Conservation (phyloP, 768 basidiomycete species). For the Multifurca ochricompacta region DNA sequence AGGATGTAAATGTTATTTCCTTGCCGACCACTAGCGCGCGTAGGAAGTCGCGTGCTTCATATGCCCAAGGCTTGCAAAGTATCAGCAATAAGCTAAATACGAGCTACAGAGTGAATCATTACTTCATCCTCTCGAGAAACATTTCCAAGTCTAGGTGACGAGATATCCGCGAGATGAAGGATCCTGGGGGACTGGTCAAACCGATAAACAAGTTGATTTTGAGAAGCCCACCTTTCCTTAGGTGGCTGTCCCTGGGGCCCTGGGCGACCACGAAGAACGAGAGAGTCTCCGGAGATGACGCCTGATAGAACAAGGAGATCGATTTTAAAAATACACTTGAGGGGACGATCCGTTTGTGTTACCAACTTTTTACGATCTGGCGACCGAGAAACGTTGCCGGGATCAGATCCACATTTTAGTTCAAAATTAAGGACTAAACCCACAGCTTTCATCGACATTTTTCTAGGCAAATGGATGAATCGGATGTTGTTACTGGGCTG, state of each 20-base stretch:
- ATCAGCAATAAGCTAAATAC: constrained; percentile 4
- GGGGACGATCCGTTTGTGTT: not conserved
- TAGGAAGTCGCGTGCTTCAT: constrained; percentile 88
- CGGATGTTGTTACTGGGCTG: constrained; percentile 6
- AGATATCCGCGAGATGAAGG: constrained; percentile 81
- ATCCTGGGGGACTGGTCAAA: constrained; percentile 42
- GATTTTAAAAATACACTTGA: not conserved
- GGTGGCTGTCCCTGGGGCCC: constrained; percentile 80
- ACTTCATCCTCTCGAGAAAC: constrained; percentile 86
- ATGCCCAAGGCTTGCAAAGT: constrained; percentile 68
- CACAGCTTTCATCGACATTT: constrained; percentile 75
- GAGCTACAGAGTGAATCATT: constrained; percentile 3
- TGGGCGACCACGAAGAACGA: constrained; percentile 70
- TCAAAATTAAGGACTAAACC: constrained; percentile 26
- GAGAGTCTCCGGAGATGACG: constrained; percentile 85
- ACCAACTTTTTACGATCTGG: constrained; percentile 56
- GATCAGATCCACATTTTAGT: not conserved
- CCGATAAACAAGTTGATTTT: not conserved
- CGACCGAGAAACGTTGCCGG: not conserved
- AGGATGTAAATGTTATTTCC: constrained; percentile 76
- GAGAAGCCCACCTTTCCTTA: constrained; percentile 66
- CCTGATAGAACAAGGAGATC: constrained; percentile 40
- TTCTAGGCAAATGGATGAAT: constrained; percentile 2
- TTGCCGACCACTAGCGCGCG: constrained; percentile 84
- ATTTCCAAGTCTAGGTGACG: constrained; percentile 79